Conservation (phyloP, 495 filamentous ascomycete genomes). For the Hyaloscypha variabilis region DNA sequence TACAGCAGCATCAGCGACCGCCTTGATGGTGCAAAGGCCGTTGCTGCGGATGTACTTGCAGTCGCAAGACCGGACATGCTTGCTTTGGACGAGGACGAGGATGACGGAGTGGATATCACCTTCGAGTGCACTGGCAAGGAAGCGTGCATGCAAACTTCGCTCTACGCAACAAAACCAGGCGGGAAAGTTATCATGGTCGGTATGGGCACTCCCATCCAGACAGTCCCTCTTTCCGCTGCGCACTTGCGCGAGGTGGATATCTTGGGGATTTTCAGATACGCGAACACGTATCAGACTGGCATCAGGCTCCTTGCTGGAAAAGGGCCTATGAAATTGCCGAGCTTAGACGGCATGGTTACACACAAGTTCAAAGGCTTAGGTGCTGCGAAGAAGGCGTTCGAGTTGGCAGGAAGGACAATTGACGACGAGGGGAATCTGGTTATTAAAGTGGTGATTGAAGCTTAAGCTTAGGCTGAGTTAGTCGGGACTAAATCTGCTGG, state of each 20-base stretch:
- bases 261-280: constrained; percentile 89
- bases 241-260: constrained; percentile 90
- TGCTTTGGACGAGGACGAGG: constrained; percentile 42
- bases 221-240: constrained; percentile 80
- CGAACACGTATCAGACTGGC: constrained; percentile 82
- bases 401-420: constrained; percentile 76
- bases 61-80: constrained; percentile 39
- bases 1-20: constrained; percentile 45
- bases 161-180: constrained; percentile 80
- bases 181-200: constrained; percentile 87
- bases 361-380: constrained; percentile 73
- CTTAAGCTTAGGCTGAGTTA: constrained; percentile 29
- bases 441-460: constrained; percentile 82
- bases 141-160: constrained; percentile 80
- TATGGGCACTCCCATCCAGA: constrained; percentile 92
- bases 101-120: constrained; percentile 72
- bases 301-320: constrained; percentile 66
- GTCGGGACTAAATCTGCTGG: constrained; percentile 13
- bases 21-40: constrained; percentile 60
- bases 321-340: constrained; percentile 57
- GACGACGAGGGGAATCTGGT: constrained; percentile 79
- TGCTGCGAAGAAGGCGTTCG: constrained; percentile 69
- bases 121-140: constrained; percentile 95
- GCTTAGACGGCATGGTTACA: constrained; percentile 71
- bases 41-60: constrained; percentile 55